Evolutionary conservation across 1,284 basidiomycete species (phyloP).

Genomic region (Stygiomarasmius scandens): DNA sequence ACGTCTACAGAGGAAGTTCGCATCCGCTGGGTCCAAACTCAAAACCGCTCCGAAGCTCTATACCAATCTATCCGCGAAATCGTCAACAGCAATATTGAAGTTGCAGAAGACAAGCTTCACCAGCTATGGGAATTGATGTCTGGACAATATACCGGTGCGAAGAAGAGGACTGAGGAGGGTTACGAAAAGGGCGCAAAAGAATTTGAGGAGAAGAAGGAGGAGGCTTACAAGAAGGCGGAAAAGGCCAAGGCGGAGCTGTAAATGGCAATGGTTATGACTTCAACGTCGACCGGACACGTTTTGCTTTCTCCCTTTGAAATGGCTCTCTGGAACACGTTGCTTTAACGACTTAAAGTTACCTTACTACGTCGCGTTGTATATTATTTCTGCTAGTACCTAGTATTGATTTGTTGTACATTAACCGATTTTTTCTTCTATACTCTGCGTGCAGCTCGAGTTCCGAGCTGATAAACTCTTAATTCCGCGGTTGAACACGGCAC

Average conservation of each 20-base stretch:
- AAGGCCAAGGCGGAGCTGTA: constrained; percentile 12
- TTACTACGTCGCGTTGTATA: too few relatives aligned
- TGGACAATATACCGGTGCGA: constrained; percentile 41
- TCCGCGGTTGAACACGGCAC: too few relatives aligned
- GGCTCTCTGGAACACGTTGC: too few relatives aligned
- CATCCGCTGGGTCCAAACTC: constrained; percentile 73
- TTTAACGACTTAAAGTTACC: too few relatives aligned
- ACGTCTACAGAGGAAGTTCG: constrained; percentile 67
- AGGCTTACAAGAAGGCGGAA: constrained; percentile 15
- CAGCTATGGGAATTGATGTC: constrained; percentile 44
- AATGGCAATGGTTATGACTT: not conserved
- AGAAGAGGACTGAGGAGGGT: constrained; percentile 22
- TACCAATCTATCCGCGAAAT: constrained; percentile 62
- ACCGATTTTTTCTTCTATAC: too few relatives aligned
- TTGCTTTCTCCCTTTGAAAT: too few relatives aligned
- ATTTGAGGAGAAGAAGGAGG: constrained; percentile 30
- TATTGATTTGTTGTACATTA: too few relatives aligned
- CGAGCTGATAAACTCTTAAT: too few relatives aligned
- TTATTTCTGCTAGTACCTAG: too few relatives aligned
- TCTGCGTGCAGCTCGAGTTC: too few relatives aligned
- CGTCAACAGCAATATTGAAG: constrained; percentile 63
- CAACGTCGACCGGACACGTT: too few relatives aligned
- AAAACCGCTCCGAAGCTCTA: constrained; percentile 57
- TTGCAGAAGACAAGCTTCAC: constrained; percentile 68
- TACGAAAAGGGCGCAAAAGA: constrained; percentile 31